Base-by-base conservation (phyloP, 1,284 basidiomycete genomes). In the Ceratorhiza oryzae-sativae region DNA sequence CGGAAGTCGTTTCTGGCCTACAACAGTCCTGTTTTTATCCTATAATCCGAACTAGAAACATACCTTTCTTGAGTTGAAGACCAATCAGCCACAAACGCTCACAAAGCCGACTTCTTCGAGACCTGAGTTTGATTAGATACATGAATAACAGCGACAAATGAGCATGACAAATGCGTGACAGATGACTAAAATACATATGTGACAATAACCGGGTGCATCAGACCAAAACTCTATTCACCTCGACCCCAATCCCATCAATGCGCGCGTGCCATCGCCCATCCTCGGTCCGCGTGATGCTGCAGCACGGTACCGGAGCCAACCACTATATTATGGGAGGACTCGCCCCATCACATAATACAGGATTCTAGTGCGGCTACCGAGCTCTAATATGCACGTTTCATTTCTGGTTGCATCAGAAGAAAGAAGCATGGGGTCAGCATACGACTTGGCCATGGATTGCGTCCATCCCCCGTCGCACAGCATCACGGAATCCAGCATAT, bases 371-470 rank as follows among this genome's bases (percentile, higher is more conserved):
- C 34, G 27, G 32, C 34, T 4, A 34, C 51, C 63, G 20, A 67
- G 49, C 48, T 67, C 27, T 41, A 67, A 27, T 49, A 58, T 46
- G 36, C 32, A 18, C 53, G 36, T 25, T 34, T 70, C 53, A 70
- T 70, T 70, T 70, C 67, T 68, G 65, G 51, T 67, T 67, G 63
- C 67, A 70, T 70, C 67, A 70, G 67, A 70, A 70, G 67, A 70
- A 45, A 49, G 9, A 13, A 65, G 41, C 48, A 58, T 49, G 27
- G 13, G 18, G 42, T 70, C 53, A 70, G 39, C 41, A 70, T 18
- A 27, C 41, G 59, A 20, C 30, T 34, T 59, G 36, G 13, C 49
- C 49, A 67, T 67, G 55, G 67, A 70, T 48, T 58, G 39, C n/a
- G 36, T 34, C 10, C n/a, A 42, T 12, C 36, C 49, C 36, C 49